Conservation (phyloP, 2,329 filamentous ascomycete species). For the Aulographum hederae region DNA sequence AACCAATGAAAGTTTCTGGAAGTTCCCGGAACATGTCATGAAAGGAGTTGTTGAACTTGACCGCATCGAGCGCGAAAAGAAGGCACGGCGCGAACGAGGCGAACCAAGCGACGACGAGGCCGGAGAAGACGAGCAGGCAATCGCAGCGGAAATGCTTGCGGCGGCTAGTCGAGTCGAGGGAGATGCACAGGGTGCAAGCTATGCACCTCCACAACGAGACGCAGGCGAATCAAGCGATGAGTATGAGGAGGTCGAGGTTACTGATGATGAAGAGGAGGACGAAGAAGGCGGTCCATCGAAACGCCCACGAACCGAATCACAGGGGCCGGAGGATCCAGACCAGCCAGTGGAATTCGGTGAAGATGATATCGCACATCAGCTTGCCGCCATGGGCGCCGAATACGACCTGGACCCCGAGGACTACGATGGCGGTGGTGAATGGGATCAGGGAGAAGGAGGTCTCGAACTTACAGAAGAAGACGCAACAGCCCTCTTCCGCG, state of each 20-base stretch:
- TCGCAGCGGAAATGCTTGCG: not conserved
- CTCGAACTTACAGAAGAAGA: conserved; percentile 57
- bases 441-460: conserved; percentile 56
- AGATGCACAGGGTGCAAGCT: conserved; percentile 4
- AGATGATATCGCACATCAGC: conserved; percentile 82
- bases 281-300: conserved; percentile 32
- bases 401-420: conserved; percentile 45
- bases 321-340: too few species aligned
- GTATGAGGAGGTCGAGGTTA: conserved; percentile 63
- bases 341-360: conserved; percentile 66
- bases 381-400: conserved; percentile 77
- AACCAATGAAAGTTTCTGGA: conserved; percentile 87
- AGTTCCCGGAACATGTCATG: conserved; percentile 75
- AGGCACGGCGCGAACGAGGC: conserved; percentile 31
- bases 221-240: conserved; percentile 33
- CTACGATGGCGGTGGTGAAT: conserved; percentile 27
- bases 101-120: conserved; percentile 17
- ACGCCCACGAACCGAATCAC: conserved; percentile 28
- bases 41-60: conserved; percentile 53
- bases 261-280: conserved; percentile 32
- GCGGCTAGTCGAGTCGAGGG: conserved; percentile 5
- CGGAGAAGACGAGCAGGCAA: conserved; percentile 1
- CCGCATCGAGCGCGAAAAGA: conserved; percentile 51
- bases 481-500: conserved; percentile 59
- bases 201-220: conserved; percentile 2